phyloP scores from a whole-genome alignment of 352 stramenopile genomes.

The Phytophthora sojae region DNA sequence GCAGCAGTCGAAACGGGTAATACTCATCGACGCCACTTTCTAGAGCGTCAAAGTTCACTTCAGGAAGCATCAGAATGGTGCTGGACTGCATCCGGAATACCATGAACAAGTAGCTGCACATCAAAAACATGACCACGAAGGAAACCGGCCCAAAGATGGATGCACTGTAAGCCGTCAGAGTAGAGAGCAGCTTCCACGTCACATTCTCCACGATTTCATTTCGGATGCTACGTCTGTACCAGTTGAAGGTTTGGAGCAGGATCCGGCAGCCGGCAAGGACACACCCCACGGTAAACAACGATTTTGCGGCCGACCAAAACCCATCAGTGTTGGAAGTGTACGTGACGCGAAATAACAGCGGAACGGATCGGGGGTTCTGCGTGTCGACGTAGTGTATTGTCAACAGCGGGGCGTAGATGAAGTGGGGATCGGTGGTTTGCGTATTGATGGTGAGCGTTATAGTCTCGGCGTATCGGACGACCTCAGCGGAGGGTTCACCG shows the following conservation, averaged over 20 bases:
- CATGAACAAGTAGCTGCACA: slow-evolving; percentile 92
- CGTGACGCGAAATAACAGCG: slow-evolving; percentile 81
- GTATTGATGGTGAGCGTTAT: slow-evolving; percentile 77
- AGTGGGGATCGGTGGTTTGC: slow-evolving; percentile 47
- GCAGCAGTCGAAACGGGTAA: slow-evolving; percentile 82
- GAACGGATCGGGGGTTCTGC: slow-evolving; percentile 26
- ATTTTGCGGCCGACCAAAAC: slow-evolving; percentile 83
- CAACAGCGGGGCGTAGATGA: slow-evolving; percentile 78
- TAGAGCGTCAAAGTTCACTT: slow-evolving; percentile 57
- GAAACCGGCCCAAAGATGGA: slow-evolving; percentile 52
- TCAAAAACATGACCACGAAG: slow-evolving; percentile 73
- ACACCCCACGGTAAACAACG: slow-evolving; percentile 75
- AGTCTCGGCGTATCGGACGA: slow-evolving; percentile 74
- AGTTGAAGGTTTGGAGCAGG: slow-evolving; percentile 88
- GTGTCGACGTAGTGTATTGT: slow-evolving; percentile 82
- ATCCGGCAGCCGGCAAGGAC: slow-evolving; percentile 62
- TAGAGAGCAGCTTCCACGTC: slow-evolving; percentile 56
- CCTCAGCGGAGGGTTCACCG: slow-evolving; percentile 54
- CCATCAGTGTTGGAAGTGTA: slow-evolving; percentile 85
- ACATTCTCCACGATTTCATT: slow-evolving; percentile 69
- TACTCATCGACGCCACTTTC: slow-evolving; percentile 83
- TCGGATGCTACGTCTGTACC: slow-evolving; percentile 80
- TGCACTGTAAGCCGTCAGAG: slow-evolving; percentile 46
- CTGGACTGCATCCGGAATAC: slow-evolving; percentile 94
- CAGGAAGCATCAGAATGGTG: slow-evolving; percentile 91